Evolutionary conservation across 139 green algal species (phyloP).

Genomic region (Ettlia oleoabundans): DNA sequence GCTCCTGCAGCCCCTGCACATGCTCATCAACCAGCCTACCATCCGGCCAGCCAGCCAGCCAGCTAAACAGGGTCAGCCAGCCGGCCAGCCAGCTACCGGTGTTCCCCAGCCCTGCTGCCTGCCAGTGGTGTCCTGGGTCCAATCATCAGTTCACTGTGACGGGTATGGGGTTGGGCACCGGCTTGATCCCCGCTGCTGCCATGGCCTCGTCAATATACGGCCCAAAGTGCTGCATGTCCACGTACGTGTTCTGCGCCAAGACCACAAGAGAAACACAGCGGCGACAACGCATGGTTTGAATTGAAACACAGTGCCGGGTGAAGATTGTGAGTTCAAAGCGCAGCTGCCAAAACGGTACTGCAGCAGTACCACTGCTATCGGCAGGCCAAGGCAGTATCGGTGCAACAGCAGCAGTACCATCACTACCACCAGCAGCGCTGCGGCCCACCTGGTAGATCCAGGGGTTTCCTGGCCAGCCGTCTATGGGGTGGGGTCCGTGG

Average conservation of each 20-base stretch:
- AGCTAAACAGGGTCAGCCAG: too few relatives aligned
- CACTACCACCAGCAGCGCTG: too few relatives aligned
- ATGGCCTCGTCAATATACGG: conserved; percentile 43
- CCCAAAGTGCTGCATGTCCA: conserved; percentile 47
- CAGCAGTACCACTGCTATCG: too few relatives aligned
- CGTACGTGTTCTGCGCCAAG: conserved; percentile 45
- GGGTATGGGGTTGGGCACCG: conserved; percentile 14
- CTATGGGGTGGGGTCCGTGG: conserved; percentile 24
- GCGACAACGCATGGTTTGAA: not conserved
- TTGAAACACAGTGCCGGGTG: not conserved
- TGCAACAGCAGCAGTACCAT: too few relatives aligned
- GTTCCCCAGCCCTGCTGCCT: not conserved
- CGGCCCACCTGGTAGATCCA: conserved; percentile 44
- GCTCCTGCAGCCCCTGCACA: not conserved
- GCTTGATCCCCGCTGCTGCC: conserved; percentile 26
- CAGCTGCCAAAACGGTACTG: too few relatives aligned
- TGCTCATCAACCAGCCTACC: too few relatives aligned
- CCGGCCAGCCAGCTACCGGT: too few relatives aligned
- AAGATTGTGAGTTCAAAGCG: not conserved
- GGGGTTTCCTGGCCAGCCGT: conserved; percentile 46
- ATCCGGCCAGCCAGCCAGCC: too few relatives aligned
- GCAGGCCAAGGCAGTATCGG: too few relatives aligned
- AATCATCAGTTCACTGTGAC: conserved; percentile 13
- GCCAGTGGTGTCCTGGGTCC: too few relatives aligned
- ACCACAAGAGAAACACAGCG: not conserved